phyloP scores from a whole-genome alignment of 2,329 filamentous ascomycete genomes.

The Fusarium palustre region DNA sequence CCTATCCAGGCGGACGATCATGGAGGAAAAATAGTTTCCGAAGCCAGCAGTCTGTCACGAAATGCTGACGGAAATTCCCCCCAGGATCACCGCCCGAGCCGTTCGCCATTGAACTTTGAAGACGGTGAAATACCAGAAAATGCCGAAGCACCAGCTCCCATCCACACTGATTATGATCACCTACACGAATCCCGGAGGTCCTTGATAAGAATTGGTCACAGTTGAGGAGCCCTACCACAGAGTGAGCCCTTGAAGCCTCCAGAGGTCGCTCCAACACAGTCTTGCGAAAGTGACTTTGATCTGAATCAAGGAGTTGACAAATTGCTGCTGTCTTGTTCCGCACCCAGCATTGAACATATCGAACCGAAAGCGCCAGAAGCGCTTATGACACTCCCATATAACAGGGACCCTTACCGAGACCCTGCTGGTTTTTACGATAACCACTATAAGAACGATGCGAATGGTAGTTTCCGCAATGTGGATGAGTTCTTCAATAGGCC shows the following conservation, averaged over 20 bases:
- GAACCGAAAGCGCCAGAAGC: background rate
- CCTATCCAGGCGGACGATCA: no score
- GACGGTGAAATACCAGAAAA: background rate
- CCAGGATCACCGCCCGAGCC: background rate
- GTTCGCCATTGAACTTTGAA: background rate
- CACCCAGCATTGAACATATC: background rate
- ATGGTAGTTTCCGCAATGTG: background rate
- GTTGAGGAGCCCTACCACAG: background rate
- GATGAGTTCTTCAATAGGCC: background rate
- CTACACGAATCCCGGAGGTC: background rate
- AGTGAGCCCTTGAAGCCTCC: background rate
- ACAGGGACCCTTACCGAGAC: background rate
- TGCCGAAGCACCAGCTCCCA: accelerated
- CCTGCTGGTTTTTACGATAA: background rate
- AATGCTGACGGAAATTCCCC: background rate
- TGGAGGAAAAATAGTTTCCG: background rate
- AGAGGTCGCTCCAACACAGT: background rate
- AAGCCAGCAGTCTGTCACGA: background rate
- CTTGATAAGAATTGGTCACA: background rate
- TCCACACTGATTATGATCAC: background rate
- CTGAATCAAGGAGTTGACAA: background rate
- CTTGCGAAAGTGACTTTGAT: background rate
- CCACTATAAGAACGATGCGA: background rate
- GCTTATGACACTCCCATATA: background rate
- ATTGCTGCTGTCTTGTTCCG: background rate